Percentiles rank a stretch among this genome's conserved stretches.
These are phyloP conservation scores for Viola odorata DNA, from an alignment of 345 rosid genomes.

Conservation along the genomic window DNA sequence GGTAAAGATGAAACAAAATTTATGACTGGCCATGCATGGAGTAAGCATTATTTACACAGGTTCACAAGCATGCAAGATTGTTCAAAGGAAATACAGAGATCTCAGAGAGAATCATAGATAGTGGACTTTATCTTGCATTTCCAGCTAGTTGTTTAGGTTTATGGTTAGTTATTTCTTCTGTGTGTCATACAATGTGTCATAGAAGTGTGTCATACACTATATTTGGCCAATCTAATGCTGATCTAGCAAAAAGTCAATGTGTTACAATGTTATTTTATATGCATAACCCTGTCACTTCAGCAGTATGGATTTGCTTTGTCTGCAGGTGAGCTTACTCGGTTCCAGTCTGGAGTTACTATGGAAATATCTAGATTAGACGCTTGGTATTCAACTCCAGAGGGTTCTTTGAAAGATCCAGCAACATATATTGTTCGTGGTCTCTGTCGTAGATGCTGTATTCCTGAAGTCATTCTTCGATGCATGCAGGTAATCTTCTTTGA, in stretches of 20 bases:
- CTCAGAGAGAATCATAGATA: too few species aligned
- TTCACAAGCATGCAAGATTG: background rate
- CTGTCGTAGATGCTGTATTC: slow-evolving; percentile 90
- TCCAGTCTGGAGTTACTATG: slow-evolving; percentile 86
- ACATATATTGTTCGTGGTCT: slow-evolving; percentile 75
- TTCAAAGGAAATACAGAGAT: too few species aligned
- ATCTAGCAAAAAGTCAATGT: too few species aligned
- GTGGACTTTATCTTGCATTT: background rate
- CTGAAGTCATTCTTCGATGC: slow-evolving; percentile 77
- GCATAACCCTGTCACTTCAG: too few species aligned
- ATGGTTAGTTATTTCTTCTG: too few species aligned
- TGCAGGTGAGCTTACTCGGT: slow-evolving; percentile 89
- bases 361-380: slow-evolving; percentile 93
- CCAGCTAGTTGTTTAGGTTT: too few species aligned
- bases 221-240: too few species aligned
- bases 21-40: background rate
- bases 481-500: slow-evolving; percentile 57
- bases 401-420: slow-evolving; percentile 67
- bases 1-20: background rate
- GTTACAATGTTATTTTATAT: too few species aligned
- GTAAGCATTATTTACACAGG: background rate
- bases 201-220: too few species aligned
- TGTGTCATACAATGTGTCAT: too few species aligned
- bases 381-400: slow-evolving; percentile 75
- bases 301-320: background rate